A percentile compares a stretch with the other conserved stretches of the same genome.
Conservation (phyloP, 495 filamentous ascomycete species). For the Hamigera avellanea region DNA sequence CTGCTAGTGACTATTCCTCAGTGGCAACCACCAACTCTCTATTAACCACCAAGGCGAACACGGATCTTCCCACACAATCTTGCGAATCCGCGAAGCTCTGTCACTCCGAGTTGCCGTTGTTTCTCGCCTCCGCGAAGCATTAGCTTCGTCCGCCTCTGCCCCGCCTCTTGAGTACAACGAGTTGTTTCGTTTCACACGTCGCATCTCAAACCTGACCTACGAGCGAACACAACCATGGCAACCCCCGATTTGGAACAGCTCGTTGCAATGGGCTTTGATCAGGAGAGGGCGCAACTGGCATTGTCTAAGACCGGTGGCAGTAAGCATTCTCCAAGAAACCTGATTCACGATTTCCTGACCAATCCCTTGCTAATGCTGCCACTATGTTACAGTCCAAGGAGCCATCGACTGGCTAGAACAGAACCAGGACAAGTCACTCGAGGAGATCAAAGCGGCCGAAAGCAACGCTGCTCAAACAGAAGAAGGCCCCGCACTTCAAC, state of each 20-base stretch:
- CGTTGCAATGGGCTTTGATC: constrained; percentile 91
- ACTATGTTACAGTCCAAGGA: constrained; percentile 53
- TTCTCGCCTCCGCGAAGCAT: no score
- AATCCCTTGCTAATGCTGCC: no score
- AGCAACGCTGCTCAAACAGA: constrained; percentile 36
- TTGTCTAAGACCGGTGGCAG: constrained; percentile 65
- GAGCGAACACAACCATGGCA: constrained; percentile 38
- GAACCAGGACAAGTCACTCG: constrained; percentile 71
- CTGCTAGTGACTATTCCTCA: no score
- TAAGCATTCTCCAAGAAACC: constrained; percentile 37
- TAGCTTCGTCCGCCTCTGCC: not conserved
- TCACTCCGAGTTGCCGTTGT: no score
- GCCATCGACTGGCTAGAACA: constrained; percentile 90
- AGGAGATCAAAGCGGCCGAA: constrained; percentile 52
- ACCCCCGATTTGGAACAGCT: constrained; percentile 66
- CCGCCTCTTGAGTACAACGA: not conserved
- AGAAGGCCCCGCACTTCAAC: constrained; percentile 43
- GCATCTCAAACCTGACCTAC: constrained; percentile 1
- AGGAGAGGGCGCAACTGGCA: constrained; percentile 66
- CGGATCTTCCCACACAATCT: no score
- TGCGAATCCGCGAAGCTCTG: no score
- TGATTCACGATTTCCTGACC: no score
- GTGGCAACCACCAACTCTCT: no score
- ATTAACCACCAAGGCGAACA: no score
- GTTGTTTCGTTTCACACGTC: not conserved